Conservation (phyloP, 2,329 filamentous ascomycete species). For the Seiridium cupressi region DNA sequence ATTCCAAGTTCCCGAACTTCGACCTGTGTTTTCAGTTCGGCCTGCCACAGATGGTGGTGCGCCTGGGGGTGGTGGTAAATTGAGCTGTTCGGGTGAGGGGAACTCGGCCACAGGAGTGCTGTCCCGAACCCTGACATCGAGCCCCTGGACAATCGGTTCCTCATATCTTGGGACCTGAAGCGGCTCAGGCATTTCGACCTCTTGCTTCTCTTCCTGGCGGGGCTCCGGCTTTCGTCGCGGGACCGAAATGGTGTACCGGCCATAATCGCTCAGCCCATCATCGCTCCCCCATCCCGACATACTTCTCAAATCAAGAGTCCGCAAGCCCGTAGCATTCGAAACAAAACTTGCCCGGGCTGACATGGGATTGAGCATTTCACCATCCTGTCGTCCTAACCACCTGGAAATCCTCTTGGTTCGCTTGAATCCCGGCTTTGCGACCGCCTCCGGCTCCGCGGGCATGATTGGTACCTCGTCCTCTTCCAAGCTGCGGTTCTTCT, state of each 20-base stretch:
- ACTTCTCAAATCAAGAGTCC: neutral
- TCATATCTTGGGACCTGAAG: neutral
- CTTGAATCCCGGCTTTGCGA: neutral
- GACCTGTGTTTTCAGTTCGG: constrained; percentile 1
- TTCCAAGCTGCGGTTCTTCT: neutral
- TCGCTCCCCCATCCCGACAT: constrained; percentile 4
- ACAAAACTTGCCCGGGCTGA: constrained; percentile 8
- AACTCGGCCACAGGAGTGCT: neutral
- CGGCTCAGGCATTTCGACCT: neutral
- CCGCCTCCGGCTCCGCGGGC: neutral
- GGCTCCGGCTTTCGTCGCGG: neutral
- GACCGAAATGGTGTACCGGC: neutral
- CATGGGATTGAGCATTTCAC: constrained; percentile 8
- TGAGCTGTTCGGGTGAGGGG: constrained; percentile 1
- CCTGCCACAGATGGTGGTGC: neutral
- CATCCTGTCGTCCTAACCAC: constrained; percentile 7
- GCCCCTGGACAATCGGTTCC: neutral
- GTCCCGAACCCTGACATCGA: neutral
- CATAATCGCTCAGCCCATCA: neutral
- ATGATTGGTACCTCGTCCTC: constrained; percentile 6
- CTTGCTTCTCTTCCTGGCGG: neutral
- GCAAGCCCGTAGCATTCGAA: constrained; percentile 6
- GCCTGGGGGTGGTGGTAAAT: neutral
- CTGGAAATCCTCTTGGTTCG: neutral
- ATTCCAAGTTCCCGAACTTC: constrained; percentile 10